Evolutionary conservation across 345 rosid genomes (phyloP).

Genomic region (Cardamine resedifolia): DNA sequence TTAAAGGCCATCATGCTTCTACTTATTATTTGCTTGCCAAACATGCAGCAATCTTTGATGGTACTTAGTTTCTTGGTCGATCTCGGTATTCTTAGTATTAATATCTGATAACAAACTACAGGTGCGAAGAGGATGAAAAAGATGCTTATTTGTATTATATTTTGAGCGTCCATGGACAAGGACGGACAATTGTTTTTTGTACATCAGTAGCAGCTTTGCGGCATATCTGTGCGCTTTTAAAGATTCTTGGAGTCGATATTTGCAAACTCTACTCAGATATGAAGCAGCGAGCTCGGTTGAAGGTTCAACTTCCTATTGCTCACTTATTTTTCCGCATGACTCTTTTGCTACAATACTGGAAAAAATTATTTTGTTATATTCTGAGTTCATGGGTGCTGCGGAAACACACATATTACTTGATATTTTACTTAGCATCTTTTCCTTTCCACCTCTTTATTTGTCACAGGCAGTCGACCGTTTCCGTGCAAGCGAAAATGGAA

Average conservation of each 20-base stretch:
- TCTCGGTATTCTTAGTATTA: conserved; percentile 20
- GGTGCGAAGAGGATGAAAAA: conserved; percentile 91
- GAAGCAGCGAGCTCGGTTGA: conserved; percentile 96
- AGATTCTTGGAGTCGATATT: conserved; percentile 70
- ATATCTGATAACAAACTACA: conserved; percentile 39
- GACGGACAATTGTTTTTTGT: conserved; percentile 91
- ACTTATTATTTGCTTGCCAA: conserved; percentile 16
- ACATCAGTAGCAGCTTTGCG: conserved; percentile 95
- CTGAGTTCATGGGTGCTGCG: conserved; percentile 16
- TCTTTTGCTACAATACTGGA: conserved; percentile 13
- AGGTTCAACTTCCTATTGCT: conserved; percentile 46
- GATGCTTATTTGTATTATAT: conserved; percentile 83
- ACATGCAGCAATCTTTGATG: conserved; percentile 5
- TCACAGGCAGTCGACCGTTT: conserved; percentile 85
- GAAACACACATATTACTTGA: not conserved
- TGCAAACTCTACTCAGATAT: conserved; percentile 85
- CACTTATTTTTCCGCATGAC: not conserved
- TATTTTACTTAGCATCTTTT: conserved; percentile 23
- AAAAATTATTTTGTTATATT: not conserved
- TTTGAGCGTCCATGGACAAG: conserved; percentile 90
- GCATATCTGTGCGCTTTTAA: conserved; percentile 70
- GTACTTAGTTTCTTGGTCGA: conserved; percentile 13
- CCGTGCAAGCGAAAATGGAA: conserved; percentile 72
- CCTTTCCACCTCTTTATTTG: conserved; percentile 18
- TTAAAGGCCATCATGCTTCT: conserved; percentile 5